Conservation (phyloP, 345 rosid species). For the Salix koriyanagi region DNA sequence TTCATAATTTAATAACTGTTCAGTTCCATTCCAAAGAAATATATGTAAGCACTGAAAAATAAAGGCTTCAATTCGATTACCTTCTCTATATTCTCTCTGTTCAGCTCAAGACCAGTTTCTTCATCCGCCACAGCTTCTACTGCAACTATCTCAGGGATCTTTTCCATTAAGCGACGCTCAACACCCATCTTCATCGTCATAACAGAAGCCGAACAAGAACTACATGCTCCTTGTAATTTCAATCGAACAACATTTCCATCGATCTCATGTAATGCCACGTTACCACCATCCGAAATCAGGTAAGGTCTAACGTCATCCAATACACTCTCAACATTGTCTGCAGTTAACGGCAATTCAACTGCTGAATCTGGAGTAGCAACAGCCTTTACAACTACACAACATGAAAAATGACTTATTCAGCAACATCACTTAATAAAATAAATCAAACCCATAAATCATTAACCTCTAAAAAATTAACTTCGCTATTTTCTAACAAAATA, state of each 20-base stretch:
- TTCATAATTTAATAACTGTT: background rate
- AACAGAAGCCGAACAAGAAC: conserved; percentile 88
- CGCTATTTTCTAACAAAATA: too few relatives aligned
- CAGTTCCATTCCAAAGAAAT: background rate
- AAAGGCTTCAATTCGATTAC: conserved; percentile 26
- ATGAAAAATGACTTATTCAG: conserved; percentile 4
- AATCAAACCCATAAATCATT: background rate
- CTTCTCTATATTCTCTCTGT: conserved; percentile 85
- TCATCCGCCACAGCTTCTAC: conserved; percentile 78
- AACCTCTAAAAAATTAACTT: too few relatives aligned
- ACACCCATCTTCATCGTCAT: conserved; percentile 95
- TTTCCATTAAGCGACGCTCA: conserved; percentile 90
- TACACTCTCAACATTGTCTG: conserved; percentile 77
- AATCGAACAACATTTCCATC: conserved; percentile 88
- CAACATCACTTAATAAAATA: background rate
- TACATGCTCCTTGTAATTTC: conserved; percentile 96
- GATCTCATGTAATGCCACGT: conserved; percentile 87
- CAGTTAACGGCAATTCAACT: conserved; percentile 73
- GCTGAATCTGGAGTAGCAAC: conserved; percentile 71
- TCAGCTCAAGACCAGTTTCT: conserved; percentile 92
- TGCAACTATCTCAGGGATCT: conserved; percentile 92
- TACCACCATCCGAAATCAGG: conserved; percentile 94
- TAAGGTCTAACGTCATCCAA: conserved; percentile 89
- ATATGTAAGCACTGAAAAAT: background rate
- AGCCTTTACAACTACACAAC: conserved; percentile 64